Evolutionary conservation across 2,329 filamentous ascomycete species (phyloP).

Genomic region (Claviceps fusiformis): DNA sequence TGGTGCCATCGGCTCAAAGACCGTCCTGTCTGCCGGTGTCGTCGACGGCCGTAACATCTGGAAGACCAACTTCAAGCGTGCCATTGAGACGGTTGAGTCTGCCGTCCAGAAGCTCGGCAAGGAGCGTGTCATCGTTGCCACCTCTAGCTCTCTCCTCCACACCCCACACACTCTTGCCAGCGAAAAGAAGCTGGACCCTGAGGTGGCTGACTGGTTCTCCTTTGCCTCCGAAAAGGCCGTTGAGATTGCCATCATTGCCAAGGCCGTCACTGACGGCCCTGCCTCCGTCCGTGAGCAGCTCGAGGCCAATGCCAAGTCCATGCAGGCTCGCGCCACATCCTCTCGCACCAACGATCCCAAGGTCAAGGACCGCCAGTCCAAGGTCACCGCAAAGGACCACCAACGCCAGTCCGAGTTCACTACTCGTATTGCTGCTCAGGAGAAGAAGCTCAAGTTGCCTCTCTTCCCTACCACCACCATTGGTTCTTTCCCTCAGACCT

Average conservation of each 20-base stretch:
- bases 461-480: conserved; percentile 99
- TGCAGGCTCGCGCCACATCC: conserved; percentile 81
- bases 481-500: conserved; percentile 98
- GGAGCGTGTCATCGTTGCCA: conserved; percentile 92
- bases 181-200: conserved; percentile 94
- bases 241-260: conserved; percentile 86
- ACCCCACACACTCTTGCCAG: conserved; percentile 94
- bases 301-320: conserved; percentile 92
- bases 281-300: conserved; percentile 76
- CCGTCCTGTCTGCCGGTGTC: conserved; percentile 86
- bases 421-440: conserved; percentile 71
- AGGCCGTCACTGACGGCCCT: conserved; percentile 89
- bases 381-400: conserved; percentile 74
- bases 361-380: conserved; percentile 92
- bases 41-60: conserved; percentile 99
- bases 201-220: conserved; percentile 96
- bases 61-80: conserved; percentile 98
- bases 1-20: conserved; percentile 71
- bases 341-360: conserved; percentile 92
- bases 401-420: conserved; percentile 87
- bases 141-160: conserved; percentile 94
- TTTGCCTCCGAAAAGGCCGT: conserved; percentile 90
- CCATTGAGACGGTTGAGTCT: conserved; percentile 79
- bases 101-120: conserved; percentile 92
- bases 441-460: conserved; percentile 84